Evolutionary conservation across 1,284 basidiomycete genomes (phyloP), one percentile per base, ranked within the genome.

Genomic region (Ganoderma multipileum): DNA sequence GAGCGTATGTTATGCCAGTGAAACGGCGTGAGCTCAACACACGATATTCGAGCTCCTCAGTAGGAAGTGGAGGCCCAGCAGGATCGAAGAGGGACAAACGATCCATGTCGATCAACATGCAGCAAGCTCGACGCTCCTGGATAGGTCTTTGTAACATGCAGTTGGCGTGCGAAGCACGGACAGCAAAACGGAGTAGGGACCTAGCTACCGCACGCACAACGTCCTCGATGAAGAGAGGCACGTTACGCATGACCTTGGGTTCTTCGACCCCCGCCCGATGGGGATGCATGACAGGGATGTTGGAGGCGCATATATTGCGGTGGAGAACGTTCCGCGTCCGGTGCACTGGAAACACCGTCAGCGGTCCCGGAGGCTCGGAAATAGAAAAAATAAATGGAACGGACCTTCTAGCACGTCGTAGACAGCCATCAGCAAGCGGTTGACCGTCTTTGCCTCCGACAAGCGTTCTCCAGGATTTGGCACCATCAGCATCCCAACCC

Each of bases 271-370:
- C 18, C 6, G 58, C 33, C 6, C 58, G 30, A 2, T 41, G 18
- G 38, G 58, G 39, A 41, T 60, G 28, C 58, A 41, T 41, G 58
- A 60, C n/a, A n/a, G n/a, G 58, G 16, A 60, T 16, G 39, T 60
- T 42, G 23, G 20, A 60, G 2, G 14, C 12, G 38, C 23, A n/a
- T 23, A 42, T 60, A 23, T 60, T 23, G 23, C 58, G 39, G 23
- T 60, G 39, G 8, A 41, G 58, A 28, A 42, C 58, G n/a, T 26
- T 26, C 20, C 58, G 11, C 36, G 11, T 60, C 20, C 58, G 58
- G 28, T 60, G 58, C 6, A 60, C 58, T 60, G 16, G 3, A 26
- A 26, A 39, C 6, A 3, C 8, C 18, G 36, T 39, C 26, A 20
- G 41, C n/a, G 2, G 9, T 26, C 11, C 23, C 14, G 8, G 5